Base-by-base conservation (phyloP, 2,329 filamentous ascomycete species). In the Atkinsonella texensis region DNA sequence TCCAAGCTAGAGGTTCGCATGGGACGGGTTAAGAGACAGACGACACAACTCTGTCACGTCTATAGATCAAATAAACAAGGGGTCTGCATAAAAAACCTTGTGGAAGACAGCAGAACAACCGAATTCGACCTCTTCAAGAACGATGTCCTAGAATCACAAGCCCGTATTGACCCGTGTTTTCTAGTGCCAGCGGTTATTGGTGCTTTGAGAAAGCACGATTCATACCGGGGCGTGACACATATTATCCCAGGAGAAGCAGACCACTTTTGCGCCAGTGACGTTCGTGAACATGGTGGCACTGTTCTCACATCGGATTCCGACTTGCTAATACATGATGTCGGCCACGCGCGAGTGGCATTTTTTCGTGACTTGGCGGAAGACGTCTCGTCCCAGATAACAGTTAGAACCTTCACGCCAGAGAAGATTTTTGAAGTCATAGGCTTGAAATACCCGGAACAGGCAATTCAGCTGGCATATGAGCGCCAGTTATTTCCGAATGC, bases 261-360 rank as follows among this genome's bases (percentile, higher is more conserved):
- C 62, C 68, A 74, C 23, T 93, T 81, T 68, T 95, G 89, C 63
- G 89, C 88, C 3, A 68, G 74, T 13, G 74, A 81, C 50, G 74
- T 87, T 7, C 73, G 72, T n/a, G 55, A 69, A 2, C 62, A 72
- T 32, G 72, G 75, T 2, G 80, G 79, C 0, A 70, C 73, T 1
- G 75, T 89, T 13, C 67, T 96, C 7, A 94, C 89, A 0, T 83
- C 81, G n/a, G 91, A 97, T 60, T 94, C 89, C 0, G 91, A 97
- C 62, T 74, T 96, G 9, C 70, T 95, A 0, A 74, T 91, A 0
- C 83, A 90, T 62, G 76, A 88, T 53, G 73, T 91, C 9, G 84
- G 83, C 0, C 56, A 74, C 1, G 84, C 84, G 0, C 71, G 74
- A 1, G 80, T 95, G 0, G 71, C 82, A 0, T 83, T 91, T 52